A percentile compares a stretch with the other conserved stretches of the same genome.
Conservation (phyloP, 139 green algal genomes). For the Ettlia oleoabundans region DNA sequence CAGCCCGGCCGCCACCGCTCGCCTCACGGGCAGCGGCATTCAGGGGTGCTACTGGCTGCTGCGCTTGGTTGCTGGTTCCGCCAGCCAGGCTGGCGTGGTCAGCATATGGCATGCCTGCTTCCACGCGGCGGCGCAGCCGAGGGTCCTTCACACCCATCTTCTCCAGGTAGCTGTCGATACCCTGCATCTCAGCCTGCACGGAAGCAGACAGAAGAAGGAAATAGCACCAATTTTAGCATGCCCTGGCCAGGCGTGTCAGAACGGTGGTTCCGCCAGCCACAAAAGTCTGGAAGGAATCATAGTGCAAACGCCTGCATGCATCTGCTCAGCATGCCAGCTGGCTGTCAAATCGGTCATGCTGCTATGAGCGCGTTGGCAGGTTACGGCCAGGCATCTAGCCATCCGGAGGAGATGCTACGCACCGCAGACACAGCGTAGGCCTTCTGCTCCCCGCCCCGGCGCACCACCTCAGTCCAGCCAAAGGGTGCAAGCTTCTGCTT, state of each 20-base stretch:
- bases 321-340: no score
- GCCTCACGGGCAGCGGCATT: conserved; percentile 21
- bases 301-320: no score
- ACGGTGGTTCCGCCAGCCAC: no score
- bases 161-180: conserved; percentile 79
- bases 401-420: neutral
- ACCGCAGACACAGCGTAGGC: conserved; percentile 37
- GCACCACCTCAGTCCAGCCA: conserved; percentile 58
- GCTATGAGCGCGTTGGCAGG: no score
- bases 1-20: neutral
- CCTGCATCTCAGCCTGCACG: conserved; percentile 61
- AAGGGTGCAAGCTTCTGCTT: conserved; percentile 60
- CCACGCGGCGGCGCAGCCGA: conserved; percentile 50
- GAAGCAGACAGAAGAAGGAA: neutral
- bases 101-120: conserved; percentile 44
- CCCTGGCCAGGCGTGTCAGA: no score
- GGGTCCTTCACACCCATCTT: conserved; percentile 80
- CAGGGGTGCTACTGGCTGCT: conserved; percentile 6
- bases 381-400: no score
- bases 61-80: neutral
- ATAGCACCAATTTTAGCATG: neutral
- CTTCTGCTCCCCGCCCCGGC: conserved; percentile 6
- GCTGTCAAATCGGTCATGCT: no score
- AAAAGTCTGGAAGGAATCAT: no score
- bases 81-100: neutral